Evolutionary conservation across 352 stramenopile species (phyloP).

Genomic region (Pythium dissimile): DNA sequence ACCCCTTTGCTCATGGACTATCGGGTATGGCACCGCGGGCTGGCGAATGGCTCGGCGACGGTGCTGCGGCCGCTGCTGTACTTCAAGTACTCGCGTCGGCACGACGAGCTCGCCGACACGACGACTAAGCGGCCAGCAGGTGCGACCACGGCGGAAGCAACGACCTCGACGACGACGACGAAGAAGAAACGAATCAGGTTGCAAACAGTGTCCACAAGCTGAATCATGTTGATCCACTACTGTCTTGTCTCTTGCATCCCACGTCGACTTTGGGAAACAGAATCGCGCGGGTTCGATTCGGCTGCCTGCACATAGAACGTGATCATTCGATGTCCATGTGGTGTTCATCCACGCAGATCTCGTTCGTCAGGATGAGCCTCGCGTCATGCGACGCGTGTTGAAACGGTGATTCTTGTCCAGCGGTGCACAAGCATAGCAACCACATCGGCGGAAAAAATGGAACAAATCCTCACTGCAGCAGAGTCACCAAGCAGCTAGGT

Average conservation of each 20-base stretch:
- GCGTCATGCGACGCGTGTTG: too few relatives aligned
- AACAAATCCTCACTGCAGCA: too few relatives aligned
- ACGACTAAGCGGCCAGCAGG: not conserved
- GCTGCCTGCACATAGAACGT: not conserved
- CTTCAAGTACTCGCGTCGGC: conserved; percentile 53
- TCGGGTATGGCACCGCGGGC: conserved; percentile 67
- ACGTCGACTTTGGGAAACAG: too few relatives aligned
- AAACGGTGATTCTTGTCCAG: too few relatives aligned
- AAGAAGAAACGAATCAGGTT: conserved; percentile 18
- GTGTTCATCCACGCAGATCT: not conserved
- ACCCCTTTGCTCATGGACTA: conserved; percentile 78
- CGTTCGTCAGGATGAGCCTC: not conserved
- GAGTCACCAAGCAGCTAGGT: too few relatives aligned
- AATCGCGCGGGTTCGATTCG: too few relatives aligned
- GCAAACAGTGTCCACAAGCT: not conserved
- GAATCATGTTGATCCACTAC: not conserved
- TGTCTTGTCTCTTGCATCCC: not conserved
- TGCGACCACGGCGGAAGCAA: not conserved
- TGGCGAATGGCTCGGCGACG: conserved; percentile 35
- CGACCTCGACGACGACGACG: not conserved
- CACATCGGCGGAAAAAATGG: too few relatives aligned
- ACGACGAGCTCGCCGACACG: not conserved
- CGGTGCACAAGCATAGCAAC: too few relatives aligned
- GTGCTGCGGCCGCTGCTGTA: conserved; percentile 55
- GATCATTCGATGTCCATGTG: not conserved